Conservation (phyloP, 331 rosid species). For the Acacia pycnantha region DNA sequence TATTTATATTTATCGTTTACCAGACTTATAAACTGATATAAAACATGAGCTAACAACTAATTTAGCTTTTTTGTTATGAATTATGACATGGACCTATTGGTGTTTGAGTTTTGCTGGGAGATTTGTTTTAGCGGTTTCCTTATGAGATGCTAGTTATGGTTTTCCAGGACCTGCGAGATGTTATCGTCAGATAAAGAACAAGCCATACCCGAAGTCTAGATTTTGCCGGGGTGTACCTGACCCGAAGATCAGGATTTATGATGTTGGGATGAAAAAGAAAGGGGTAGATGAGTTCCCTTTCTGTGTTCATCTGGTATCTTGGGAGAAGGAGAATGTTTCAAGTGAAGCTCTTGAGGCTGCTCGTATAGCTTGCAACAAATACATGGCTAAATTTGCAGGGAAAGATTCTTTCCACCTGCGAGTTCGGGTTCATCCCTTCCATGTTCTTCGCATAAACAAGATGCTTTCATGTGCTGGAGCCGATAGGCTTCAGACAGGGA, state of each 20-base stretch:
- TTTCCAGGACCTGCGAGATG: conserved; percentile 70
- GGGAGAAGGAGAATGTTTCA: conserved; percentile 86
- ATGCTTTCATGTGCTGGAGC: conserved; percentile 94
- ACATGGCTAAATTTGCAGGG: conserved; percentile 73
- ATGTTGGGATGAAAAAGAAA: conserved; percentile 74
- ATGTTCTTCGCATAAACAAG: conserved; percentile 74
- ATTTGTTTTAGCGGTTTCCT: not conserved
- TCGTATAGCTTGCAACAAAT: conserved; percentile 72
- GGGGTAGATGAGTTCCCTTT: conserved; percentile 81
- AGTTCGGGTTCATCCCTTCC: conserved; percentile 80
- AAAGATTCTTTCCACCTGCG: conserved; percentile 75
- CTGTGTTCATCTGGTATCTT: conserved; percentile 76
- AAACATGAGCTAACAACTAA: too few relatives aligned
- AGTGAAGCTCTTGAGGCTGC: conserved; percentile 79
- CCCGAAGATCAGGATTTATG: conserved; percentile 75
- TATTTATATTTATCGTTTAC: too few relatives aligned
- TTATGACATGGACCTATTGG: not conserved
- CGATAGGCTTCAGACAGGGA: conserved; percentile 80
- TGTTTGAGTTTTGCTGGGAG: not conserved
- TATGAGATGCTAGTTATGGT: not conserved
- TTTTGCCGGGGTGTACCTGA: conserved; percentile 81
- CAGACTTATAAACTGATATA: too few relatives aligned
- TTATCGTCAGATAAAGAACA: conserved; percentile 80
- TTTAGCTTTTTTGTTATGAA: too few relatives aligned
- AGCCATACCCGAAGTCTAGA: conserved; percentile 78